A percentile compares a stretch with the other conserved stretches of the same genome.
Conservation (phyloP, 2,329 filamentous ascomycete genomes). For the Neodidymelliopsis sp. region DNA sequence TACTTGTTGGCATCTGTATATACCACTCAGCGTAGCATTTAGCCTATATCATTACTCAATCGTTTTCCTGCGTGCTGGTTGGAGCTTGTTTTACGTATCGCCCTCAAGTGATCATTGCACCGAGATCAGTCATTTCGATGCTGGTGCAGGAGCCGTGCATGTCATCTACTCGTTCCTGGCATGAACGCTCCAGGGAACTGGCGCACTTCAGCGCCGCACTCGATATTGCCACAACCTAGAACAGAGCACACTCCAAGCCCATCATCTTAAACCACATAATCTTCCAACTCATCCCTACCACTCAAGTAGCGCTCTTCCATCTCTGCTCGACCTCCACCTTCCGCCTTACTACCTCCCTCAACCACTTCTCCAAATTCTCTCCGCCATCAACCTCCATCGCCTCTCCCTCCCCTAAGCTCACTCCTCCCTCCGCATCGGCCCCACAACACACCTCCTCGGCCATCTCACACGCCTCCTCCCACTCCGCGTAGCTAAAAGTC, state of each 20-base stretch:
- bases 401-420: slow-evolving; percentile 41
- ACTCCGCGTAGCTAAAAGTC: slow-evolving; percentile 75
- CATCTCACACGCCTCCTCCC: slow-evolving; percentile 72
- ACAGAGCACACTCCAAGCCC: no score
- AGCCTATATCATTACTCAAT: background rate
- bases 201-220: no score
- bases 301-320: slow-evolving; percentile 52
- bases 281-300: no score
- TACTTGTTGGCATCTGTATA: background rate
- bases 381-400: slow-evolving; percentile 51
- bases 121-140: no score
- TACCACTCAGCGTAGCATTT: background rate
- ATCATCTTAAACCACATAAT: no score
- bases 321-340: slow-evolving; percentile 51
- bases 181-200: no score
- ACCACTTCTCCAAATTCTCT: slow-evolving; percentile 47
- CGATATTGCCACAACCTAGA: no score
- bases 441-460: slow-evolving; percentile 72
- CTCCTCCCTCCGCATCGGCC: slow-evolving; percentile 47
- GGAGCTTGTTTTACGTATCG: no score
- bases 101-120: no score
- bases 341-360: slow-evolving; percentile 50
- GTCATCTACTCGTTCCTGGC: no score
- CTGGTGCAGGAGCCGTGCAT: no score
- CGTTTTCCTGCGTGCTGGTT: background rate